Evolutionary conservation across 495 filamentous ascomycete species (phyloP).

Genomic region (Hyaloscypha hepaticicola): DNA sequence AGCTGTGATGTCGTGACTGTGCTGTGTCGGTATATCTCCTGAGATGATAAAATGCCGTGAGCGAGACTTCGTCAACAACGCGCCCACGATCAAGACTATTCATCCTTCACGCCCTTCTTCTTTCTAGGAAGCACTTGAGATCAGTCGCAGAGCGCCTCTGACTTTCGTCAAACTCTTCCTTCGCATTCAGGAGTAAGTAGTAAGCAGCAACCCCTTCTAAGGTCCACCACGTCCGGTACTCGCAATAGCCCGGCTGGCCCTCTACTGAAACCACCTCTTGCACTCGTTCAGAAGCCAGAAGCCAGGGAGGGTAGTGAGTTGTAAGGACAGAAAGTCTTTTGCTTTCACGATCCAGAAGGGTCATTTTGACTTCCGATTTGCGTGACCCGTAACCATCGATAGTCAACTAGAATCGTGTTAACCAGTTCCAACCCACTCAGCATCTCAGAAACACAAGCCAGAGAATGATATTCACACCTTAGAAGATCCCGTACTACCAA

Average conservation of each 20-base stretch:
- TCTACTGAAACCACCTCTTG: constrained; percentile 17
- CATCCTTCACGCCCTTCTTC: not conserved
- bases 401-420: not conserved
- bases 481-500: constrained; percentile 18
- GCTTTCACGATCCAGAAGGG: constrained; percentile 16
- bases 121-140: constrained; percentile 12
- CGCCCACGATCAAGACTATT: no score
- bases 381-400: constrained; percentile 5
- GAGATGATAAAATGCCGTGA: no score
- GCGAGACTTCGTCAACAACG: no score
- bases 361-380: constrained; percentile 6
- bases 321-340: constrained; percentile 9
- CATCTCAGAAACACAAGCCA: not conserved
- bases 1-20: no score
- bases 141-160: constrained; percentile 6
- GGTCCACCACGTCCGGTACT: constrained; percentile 17
- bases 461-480: constrained; percentile 13
- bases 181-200: constrained; percentile 3
- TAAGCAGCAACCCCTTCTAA: constrained; percentile 20
- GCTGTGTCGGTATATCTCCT: no score
- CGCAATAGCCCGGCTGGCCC: constrained; percentile 10
- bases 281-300: constrained; percentile 14
- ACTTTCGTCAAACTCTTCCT: constrained; percentile 9
- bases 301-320: constrained; percentile 13
- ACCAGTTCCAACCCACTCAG: not conserved